phyloP scores from a whole-genome alignment of 208 protist genomes.

The Acanthamoeba lenticulata region DNA sequence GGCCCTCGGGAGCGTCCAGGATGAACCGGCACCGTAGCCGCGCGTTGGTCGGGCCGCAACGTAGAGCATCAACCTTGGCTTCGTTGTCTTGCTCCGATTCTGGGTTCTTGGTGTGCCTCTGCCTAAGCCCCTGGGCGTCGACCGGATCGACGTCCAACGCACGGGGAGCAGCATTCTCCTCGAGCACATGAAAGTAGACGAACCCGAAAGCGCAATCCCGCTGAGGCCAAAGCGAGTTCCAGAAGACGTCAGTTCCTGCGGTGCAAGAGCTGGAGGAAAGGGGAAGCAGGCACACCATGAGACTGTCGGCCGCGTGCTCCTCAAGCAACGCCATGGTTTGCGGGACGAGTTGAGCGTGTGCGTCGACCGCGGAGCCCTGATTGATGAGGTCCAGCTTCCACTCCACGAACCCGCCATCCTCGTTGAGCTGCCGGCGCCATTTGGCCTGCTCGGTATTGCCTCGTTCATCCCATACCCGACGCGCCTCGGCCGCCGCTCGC shows the following conservation, averaged over 20 bases:
- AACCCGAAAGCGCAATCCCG: neutral
- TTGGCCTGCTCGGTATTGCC: neutral
- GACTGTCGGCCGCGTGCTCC: neutral
- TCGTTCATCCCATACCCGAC: neutral
- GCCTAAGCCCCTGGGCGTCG: neutral
- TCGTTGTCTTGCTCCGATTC: neutral
- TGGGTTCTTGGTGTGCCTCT: neutral
- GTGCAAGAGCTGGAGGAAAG: neutral
- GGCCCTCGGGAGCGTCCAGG: neutral
- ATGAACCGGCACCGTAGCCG: slow-evolving; percentile 11
- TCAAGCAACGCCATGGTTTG: neutral
- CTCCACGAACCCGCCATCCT: neutral
- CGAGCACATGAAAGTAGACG: slow-evolving; percentile 23
- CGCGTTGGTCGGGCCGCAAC: slow-evolving; percentile 3
- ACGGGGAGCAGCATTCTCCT: neutral
- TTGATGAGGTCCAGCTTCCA: neutral
- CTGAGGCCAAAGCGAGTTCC: neutral
- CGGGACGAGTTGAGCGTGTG: neutral
- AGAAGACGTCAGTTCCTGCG: neutral
- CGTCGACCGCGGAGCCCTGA: neutral
- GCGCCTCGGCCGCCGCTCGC: neutral
- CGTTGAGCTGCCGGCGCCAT: neutral
- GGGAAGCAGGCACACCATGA: neutral
- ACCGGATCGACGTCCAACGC: neutral
- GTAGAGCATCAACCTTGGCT: neutral